A percentile compares a stretch with the other conserved stretches of the same genome.
Evolutionary conservation across 768 basidiomycete genomes (phyloP).

Genomic region (Phallus indusiatus): DNA sequence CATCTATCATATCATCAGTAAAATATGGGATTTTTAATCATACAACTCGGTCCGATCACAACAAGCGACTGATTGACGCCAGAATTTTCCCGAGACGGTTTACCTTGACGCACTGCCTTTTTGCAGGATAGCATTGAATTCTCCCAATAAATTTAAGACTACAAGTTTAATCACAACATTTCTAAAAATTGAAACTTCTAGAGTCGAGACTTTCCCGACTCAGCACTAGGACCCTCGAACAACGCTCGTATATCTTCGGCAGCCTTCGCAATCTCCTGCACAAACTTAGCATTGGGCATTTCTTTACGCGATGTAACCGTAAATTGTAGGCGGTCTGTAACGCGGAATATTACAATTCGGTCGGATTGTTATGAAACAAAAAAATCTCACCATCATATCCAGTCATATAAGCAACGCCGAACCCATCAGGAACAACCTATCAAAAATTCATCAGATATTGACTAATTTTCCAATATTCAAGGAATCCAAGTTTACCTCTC

Average conservation of each 20-base stretch:
- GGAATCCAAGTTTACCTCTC: conserved; percentile 43
- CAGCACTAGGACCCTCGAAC: conserved; percentile 18
- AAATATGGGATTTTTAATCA: no score
- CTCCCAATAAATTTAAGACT: no score
- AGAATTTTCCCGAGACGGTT: no score
- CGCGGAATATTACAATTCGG: background rate
- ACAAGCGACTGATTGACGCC: no score
- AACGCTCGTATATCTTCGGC: conserved; percentile 65
- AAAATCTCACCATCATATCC: conserved; percentile 57
- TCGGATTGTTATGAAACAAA: background rate
- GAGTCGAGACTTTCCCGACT: no score
- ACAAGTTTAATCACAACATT: no score
- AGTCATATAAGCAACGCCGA: conserved; percentile 94
- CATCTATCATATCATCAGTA: no score
- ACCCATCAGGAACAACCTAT: conserved; percentile 83
- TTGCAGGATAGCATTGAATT: no score
- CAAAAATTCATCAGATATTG: background rate
- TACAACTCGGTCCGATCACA: no score
- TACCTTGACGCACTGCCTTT: no score
- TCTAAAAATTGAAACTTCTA: no score
- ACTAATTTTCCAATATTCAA: background rate
- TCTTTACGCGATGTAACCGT: conserved; percentile 81
- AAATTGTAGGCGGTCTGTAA: conserved; percentile 67
- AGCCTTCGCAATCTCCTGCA: conserved; percentile 54
- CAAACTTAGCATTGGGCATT: conserved; percentile 71